Evolutionary conservation across 441 rosid genomes (phyloP).

Genomic region (Raphanus hybrid): DNA sequence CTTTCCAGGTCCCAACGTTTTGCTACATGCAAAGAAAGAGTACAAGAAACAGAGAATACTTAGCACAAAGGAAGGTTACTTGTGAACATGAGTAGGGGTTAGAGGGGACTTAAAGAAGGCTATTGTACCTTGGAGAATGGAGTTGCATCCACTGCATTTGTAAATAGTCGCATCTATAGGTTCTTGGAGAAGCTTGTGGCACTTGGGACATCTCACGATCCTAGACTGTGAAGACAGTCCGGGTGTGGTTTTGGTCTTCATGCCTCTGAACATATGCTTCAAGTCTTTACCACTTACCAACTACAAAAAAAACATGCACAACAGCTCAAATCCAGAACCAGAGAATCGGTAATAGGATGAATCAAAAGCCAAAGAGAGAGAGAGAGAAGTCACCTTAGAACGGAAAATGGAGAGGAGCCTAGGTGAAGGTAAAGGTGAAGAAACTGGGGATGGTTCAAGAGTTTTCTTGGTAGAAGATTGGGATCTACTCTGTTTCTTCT

Average conservation of each 20-base stretch:
- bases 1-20: conserved; percentile 45
- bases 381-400: conserved; percentile 40
- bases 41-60: conserved; percentile 17
- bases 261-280: conserved; percentile 33
- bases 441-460: conserved; percentile 32
- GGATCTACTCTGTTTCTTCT: conserved; percentile 45
- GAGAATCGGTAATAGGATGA: not conserved
- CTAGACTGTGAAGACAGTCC: conserved; percentile 57
- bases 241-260: conserved; percentile 45
- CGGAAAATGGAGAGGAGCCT: conserved; percentile 41
- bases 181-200: conserved; percentile 73
- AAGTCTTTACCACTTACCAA: conserved; percentile 33
- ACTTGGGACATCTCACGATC: conserved; percentile 81
- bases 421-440: conserved; percentile 39
- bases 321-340: conserved; percentile 18
- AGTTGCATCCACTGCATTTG: conserved; percentile 72
- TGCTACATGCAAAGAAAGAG: conserved; percentile 47
- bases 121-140: conserved; percentile 65
- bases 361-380: not conserved
- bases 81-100: not conserved
- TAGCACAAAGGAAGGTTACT: not conserved
- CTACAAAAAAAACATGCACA: conserved; percentile 24
- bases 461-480: conserved; percentile 33
- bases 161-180: conserved; percentile 58
- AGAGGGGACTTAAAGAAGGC: conserved; percentile 3